Percentiles rank a stretch among this genome's conserved stretches.
These are phyloP conservation scores for Solanum bulbocastanum DNA, from an alignment of 257 asterid species.

Conservation along the genomic window DNA sequence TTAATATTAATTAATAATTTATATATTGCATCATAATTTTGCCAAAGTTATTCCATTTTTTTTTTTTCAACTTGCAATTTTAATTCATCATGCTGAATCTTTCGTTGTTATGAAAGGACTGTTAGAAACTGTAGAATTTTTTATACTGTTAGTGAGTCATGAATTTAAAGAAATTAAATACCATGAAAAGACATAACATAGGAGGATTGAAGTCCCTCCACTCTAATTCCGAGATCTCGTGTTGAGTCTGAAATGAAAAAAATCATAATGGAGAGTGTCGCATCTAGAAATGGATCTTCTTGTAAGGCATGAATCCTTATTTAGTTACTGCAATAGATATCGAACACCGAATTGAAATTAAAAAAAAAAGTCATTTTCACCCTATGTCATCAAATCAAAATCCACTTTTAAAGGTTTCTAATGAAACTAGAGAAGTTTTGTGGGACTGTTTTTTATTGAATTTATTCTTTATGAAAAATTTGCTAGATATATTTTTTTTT, in stretches of 20 bases:
- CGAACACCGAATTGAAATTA: fast-evolving
- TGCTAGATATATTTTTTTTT: neutral
- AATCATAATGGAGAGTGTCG: neutral
- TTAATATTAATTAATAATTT: neutral
- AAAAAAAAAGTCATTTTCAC: neutral
- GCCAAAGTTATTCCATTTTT: neutral
- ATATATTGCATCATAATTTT: neutral
- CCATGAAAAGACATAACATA: neutral
- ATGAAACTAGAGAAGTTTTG: neutral
- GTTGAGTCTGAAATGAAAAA: neutral
- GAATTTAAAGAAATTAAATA: neutral
- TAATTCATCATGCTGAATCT: neutral
- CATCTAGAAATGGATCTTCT: neutral
- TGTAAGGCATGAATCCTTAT: neutral
- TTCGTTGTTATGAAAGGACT: neutral
- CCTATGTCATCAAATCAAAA: neutral
- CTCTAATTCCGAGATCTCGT: fast-evolving
- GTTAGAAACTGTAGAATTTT: neutral
- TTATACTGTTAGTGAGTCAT: neutral
- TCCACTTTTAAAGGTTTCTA: neutral
- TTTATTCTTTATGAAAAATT: neutral
- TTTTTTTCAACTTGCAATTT: neutral
- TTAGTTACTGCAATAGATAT: neutral
- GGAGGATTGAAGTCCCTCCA: neutral
- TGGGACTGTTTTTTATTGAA: neutral